Evolutionary conservation across 2,329 filamentous ascomycete genomes (phyloP).

Genomic region (Exophiala sideris): DNA sequence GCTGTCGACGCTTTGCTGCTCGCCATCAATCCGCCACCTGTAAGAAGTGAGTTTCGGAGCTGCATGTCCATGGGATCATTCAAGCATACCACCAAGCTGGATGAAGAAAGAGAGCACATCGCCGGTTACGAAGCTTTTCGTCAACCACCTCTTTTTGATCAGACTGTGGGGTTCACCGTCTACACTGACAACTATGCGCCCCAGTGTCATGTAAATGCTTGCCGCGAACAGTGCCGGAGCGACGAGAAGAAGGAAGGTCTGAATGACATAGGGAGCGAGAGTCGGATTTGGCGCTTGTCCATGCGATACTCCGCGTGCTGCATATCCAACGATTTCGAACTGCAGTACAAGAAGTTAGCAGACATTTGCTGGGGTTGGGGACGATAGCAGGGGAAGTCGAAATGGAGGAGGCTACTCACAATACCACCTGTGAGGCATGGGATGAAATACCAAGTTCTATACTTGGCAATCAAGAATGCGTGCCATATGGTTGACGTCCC

Average conservation of each 20-base stretch:
- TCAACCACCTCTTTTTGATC: slow-evolving; percentile 37
- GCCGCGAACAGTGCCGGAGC: slow-evolving; percentile 42
- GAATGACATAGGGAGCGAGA: slow-evolving; percentile 35
- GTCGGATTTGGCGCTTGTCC: slow-evolving; percentile 26
- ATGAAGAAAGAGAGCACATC: slow-evolving; percentile 36
- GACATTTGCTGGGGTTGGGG: background rate
- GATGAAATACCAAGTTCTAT: background rate
- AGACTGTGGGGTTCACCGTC: slow-evolving; percentile 36
- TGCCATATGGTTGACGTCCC: slow-evolving; percentile 28
- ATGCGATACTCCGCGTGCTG: slow-evolving; percentile 37
- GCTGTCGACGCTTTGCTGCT: slow-evolving; percentile 1
- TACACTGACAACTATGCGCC: slow-evolving; percentile 37
- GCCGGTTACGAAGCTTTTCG: slow-evolving; percentile 37
- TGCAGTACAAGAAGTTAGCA: slow-evolving; percentile 30
- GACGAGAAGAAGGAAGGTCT: slow-evolving; percentile 40
- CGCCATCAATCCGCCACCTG: slow-evolving; percentile 27
- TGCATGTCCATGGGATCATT: background rate
- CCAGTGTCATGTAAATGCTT: slow-evolving; percentile 41
- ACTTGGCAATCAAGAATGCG: slow-evolving; percentile 33
- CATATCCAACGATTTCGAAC: slow-evolving; percentile 34
- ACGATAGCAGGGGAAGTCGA: too few species aligned
- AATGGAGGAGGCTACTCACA: too few species aligned
- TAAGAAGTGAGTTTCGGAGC: slow-evolving; percentile 40
- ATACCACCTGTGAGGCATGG: too few species aligned
- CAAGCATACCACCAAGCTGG: slow-evolving; percentile 29